Evolutionary conservation across 2,329 filamentous ascomycete species (phyloP).

Genomic region (Colletotrichum gloeosporioides): DNA sequence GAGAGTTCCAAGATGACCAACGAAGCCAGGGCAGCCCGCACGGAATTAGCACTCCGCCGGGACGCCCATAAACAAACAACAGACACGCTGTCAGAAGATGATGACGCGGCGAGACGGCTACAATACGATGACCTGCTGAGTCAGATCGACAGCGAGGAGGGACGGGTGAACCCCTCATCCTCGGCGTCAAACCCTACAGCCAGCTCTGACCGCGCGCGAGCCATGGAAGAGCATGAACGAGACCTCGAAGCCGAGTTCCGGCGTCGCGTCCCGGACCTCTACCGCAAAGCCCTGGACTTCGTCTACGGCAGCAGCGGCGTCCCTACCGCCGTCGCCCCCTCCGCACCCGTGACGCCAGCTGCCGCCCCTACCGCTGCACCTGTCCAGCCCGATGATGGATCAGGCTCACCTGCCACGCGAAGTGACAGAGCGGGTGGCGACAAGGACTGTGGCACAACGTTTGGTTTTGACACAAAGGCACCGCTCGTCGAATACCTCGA

Average conservation of each 20-base stretch:
- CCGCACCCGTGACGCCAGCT: neutral
- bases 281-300: constrained; percentile 47
- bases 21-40: constrained; percentile 40
- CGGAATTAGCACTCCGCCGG: constrained; percentile 29
- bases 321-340: neutral
- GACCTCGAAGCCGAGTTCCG: constrained; percentile 56
- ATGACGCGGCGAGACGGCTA: constrained; percentile 5
- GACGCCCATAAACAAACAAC: neutral
- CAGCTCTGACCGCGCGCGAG: constrained; percentile 40
- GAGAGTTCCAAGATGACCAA: constrained; percentile 44
- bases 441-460: neutral
- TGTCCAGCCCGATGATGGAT: constrained; percentile 25
- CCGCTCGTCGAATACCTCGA: constrained; percentile 55
- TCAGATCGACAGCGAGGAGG: constrained; percentile 14
- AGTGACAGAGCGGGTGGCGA: neutral
- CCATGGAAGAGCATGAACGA: constrained; percentile 50
- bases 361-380: neutral
- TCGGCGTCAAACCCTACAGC: neutral
- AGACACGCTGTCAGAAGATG: neutral
- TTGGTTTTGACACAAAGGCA: constrained; percentile 45
- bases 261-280: constrained; percentile 48
- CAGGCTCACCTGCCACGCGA: neutral
- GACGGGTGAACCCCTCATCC: neutral
- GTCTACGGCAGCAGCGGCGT: constrained; percentile 28
- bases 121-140: constrained; percentile 6